Base-by-base conservation (phyloP, 805 yeast genomes). In the Starmerella bombi region DNA sequence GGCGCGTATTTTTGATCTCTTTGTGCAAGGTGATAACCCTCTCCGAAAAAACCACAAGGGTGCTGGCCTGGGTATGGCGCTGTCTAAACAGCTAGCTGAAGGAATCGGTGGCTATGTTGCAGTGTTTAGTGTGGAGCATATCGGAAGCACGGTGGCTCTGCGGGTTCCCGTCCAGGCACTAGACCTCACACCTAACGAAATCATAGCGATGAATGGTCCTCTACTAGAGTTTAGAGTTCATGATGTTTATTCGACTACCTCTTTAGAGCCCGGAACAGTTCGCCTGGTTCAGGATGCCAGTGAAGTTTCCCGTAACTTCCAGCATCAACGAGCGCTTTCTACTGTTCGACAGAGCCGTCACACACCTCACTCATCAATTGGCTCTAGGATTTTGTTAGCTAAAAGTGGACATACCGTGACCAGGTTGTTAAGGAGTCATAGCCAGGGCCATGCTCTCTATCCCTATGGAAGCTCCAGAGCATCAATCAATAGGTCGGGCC, bases 11-110 rank as follows among this genome's bases (percentile, higher is more conserved):
- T 88, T 88, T 60, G 96, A 91, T 55, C 94, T 97, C 2, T 88
- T 88, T 63, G 85, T 85, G 15, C 98, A 88, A 61, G 98, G 97
- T 38, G 97, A 91, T 54, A 94, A 85, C 58, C 85, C 96, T 0
- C 66, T 88, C 30, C 78, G 94, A 2, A 70, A 94, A 58, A 82
- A 85, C 38, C 80, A 82, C 55, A 94, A 95, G 44, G 98, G 98
- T 48, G 88, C 97, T 0, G 98, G 98, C 3, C 67, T 88, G 31
- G 98, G 98, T 0, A 69, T 88, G 43, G 70, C 79, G 0, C 85
- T 88, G 55, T 88, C 95, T 59, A 70, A 85, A 45, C 96, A 88
- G 61, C 70, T 91, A 46, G 93, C 94, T 0, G 73, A 71, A 17
- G 75, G 86, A 75, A 84, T 88, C 93, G 74, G 77, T 37, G 95